phyloP scores from a whole-genome alignment of 441 rosid genomes.

The Francoa sonchifolia region DNA sequence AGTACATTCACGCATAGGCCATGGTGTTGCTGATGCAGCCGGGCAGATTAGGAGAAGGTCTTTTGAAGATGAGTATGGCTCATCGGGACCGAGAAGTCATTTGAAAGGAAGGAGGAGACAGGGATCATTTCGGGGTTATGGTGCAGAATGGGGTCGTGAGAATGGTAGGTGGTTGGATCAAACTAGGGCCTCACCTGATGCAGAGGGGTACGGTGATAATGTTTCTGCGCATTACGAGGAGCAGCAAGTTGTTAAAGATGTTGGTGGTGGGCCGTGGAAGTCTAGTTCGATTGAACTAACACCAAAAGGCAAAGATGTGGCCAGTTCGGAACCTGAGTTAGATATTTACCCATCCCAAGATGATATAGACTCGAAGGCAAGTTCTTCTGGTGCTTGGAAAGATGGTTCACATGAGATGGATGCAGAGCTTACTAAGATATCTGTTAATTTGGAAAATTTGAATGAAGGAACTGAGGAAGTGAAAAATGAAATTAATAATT shows the following conservation, averaged over 20 bases:
- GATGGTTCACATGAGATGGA: slow-evolving; percentile 23
- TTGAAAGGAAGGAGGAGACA: slow-evolving; percentile 57
- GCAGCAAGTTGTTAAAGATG: slow-evolving; percentile 41
- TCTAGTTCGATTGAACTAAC: slow-evolving; percentile 27
- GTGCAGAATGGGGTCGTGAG: slow-evolving; percentile 56
- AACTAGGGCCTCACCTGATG: slow-evolving; percentile 37
- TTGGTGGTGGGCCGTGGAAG: slow-evolving; percentile 38
- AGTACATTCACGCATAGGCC: slow-evolving; percentile 38
- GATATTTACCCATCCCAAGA: slow-evolving; percentile 29
- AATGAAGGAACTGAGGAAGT: slow-evolving; percentile 31
- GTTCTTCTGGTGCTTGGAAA: slow-evolving; percentile 36
- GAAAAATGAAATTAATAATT: slow-evolving; percentile 19
- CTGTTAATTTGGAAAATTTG: slow-evolving; percentile 18
- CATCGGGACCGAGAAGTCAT: slow-evolving; percentile 36
- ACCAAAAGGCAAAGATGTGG: slow-evolving; percentile 37
- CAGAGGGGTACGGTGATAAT: slow-evolving; percentile 39
- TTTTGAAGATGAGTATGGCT: slow-evolving; percentile 42
- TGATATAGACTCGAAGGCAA: slow-evolving; percentile 41
- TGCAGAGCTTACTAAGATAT: slow-evolving; percentile 34
- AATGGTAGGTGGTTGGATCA: slow-evolving; percentile 44
- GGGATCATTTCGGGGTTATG: slow-evolving; percentile 33
- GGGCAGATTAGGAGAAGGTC: slow-evolving; percentile 51
- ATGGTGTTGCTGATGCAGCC: slow-evolving; percentile 24
- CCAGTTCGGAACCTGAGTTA: slow-evolving; percentile 36
- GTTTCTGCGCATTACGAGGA: slow-evolving; percentile 46